Percentiles rank a stretch among this genome's conserved stretches.
These are phyloP conservation scores for Chaetomium sp. DNA, from an alignment of 2,329 filamentous ascomycete species.

Conservation along the genomic window DNA sequence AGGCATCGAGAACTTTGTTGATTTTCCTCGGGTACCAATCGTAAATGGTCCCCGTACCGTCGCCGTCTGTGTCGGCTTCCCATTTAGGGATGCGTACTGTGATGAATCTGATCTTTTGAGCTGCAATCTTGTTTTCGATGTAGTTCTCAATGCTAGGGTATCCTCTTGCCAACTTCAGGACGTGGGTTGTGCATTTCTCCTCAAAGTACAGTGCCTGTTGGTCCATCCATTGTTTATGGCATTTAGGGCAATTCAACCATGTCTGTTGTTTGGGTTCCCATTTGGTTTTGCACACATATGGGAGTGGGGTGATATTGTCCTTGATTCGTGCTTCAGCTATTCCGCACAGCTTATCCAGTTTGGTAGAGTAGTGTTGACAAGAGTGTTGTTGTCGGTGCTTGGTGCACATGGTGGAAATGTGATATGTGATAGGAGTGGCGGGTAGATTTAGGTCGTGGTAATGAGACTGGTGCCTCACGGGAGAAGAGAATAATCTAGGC, in stretches of 20 bases:
- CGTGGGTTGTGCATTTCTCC: not conserved
- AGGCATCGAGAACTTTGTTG: not conserved
- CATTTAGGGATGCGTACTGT: not conserved
- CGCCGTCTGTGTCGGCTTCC: not conserved
- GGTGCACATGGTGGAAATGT: not conserved
- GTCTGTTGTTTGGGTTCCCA: not conserved
- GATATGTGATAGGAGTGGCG: not conserved
- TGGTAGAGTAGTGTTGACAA: not conserved
- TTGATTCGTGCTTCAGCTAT: not conserved
- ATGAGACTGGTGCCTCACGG: no score
- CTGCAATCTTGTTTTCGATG: not conserved
- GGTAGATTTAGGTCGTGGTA: not conserved
- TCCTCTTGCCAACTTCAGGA: not conserved
- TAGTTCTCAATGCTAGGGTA: not conserved
- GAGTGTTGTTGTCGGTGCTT: not conserved
- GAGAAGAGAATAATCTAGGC: no score
- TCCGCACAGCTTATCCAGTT: not conserved
- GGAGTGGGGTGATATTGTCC: not conserved
- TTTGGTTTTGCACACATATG: not conserved
- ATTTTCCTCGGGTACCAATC: not conserved
- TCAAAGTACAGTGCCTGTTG: not conserved
- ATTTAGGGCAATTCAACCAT: not conserved
- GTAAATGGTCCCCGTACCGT: not conserved
- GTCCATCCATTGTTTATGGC: not conserved
- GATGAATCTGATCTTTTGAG: not conserved